Evolutionary conservation across 352 stramenopile species (phyloP).

Genomic region (Thalassiosira mediterranea): DNA sequence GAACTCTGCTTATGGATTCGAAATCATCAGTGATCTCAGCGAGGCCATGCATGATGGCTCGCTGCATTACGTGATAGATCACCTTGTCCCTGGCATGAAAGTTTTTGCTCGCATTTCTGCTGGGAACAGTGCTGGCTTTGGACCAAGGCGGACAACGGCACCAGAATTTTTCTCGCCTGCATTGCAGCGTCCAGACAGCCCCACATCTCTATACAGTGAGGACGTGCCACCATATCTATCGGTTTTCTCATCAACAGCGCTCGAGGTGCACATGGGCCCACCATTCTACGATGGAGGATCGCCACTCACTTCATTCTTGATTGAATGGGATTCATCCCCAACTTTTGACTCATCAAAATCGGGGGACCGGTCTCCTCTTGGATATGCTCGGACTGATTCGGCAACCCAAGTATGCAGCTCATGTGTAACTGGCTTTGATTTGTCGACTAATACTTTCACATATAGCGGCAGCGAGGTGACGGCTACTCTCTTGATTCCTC

Average conservation of each 20-base stretch:
- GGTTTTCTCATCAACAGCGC: constrained; percentile 82
- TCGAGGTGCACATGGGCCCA: constrained; percentile 83
- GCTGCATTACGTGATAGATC: constrained; percentile 80
- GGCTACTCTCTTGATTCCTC: constrained; percentile 53
- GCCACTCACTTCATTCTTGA: constrained; percentile 89
- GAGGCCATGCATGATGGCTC: constrained; percentile 54
- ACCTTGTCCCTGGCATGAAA: constrained; percentile 83
- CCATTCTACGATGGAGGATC: constrained; percentile 90
- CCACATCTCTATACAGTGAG: constrained; percentile 85
- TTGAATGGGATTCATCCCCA: constrained; percentile 90
- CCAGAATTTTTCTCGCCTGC: constrained; percentile 83
- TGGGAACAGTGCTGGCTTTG: constrained; percentile 90
- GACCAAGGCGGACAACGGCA: constrained; percentile 84
- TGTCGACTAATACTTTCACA: constrained; percentile 64
- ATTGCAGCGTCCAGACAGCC: constrained; percentile 88
- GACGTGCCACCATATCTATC: constrained; percentile 85
- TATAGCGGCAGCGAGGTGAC: constrained; percentile 56
- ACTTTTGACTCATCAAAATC: constrained; percentile 86
- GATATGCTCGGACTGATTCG: constrained; percentile 64
- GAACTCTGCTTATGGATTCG: constrained; percentile 64
- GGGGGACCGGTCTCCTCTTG: constrained; percentile 82
- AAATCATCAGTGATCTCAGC: constrained; percentile 42
- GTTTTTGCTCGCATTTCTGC: constrained; percentile 90
- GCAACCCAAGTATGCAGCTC: constrained; percentile 61
- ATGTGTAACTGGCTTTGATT: constrained; percentile 70